A percentile compares a stretch with the other conserved stretches of the same genome.
Conservation (phyloP, 306 rosid species). For the Begonia loranthoides region DNA sequence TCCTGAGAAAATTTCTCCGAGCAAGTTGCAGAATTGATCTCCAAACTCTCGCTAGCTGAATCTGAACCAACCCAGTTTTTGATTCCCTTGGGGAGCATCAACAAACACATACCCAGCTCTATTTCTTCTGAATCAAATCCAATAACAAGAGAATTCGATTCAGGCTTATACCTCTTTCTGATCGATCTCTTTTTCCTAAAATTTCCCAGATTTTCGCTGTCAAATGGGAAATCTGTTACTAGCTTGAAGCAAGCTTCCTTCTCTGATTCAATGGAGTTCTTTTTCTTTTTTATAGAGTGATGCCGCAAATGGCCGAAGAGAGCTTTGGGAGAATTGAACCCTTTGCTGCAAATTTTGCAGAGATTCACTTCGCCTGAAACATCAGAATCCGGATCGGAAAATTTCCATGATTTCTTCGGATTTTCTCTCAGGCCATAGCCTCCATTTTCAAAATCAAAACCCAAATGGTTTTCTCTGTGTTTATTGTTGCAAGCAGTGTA, state of each 20-base stretch:
- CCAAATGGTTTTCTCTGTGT: no score
- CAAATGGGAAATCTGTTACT: no score
- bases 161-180: background rate
- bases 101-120: background rate
- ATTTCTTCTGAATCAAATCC: background rate
- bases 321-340: background rate
- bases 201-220: background rate
- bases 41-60: background rate
- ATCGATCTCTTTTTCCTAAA: background rate
- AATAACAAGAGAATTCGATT: background rate
- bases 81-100: background rate
- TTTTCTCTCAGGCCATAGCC: conserved; percentile 1
- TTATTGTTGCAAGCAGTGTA: no score
- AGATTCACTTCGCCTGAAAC: background rate
- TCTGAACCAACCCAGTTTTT: background rate
- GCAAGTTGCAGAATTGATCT: background rate
- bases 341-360: background rate
- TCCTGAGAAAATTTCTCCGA: background rate
- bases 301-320: background rate
- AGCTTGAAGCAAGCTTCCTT: background rate
- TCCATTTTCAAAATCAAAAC: background rate
- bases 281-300: background rate
- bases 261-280: background rate
- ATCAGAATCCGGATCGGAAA: background rate
- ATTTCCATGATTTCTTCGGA: conserved; percentile 1